Evolutionary conservation across 2,329 filamentous ascomycete species (phyloP).

Genomic region (Thielaviopsis euricoi): DNA sequence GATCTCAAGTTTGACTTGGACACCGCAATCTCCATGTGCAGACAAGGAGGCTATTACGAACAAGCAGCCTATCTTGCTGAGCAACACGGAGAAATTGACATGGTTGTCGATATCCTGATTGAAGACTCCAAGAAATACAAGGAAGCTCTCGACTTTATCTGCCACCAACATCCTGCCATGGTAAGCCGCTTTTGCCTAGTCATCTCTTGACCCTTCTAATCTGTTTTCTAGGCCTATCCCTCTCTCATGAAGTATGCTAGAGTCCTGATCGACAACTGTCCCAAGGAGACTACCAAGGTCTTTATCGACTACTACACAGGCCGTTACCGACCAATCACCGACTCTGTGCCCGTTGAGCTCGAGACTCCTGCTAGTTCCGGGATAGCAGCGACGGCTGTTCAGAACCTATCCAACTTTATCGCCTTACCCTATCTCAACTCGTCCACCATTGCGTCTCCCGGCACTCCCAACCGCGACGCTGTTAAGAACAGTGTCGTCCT

Average conservation of each 20-base stretch:
- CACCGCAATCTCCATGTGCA: constrained; percentile 92
- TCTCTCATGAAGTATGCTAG: constrained; percentile 92
- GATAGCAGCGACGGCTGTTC: constrained; percentile 59
- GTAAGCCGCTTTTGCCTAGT: constrained; percentile 29
- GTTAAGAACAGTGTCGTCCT: constrained; percentile 30
- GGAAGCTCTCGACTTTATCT: constrained; percentile 82
- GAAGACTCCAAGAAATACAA: constrained; percentile 85
- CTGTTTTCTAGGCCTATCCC: constrained; percentile 47
- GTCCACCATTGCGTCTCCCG: constrained; percentile 36
- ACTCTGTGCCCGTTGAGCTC: background rate
- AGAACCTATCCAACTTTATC: constrained; percentile 70
- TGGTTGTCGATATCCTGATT: constrained; percentile 90
- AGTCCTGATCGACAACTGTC: constrained; percentile 75
- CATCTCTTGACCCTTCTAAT: background rate
- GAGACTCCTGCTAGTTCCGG: constrained; percentile 18
- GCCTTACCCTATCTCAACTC: constrained; percentile 74
- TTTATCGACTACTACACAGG: constrained; percentile 95
- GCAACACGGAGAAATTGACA: constrained; percentile 81
- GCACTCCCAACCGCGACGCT: constrained; percentile 28
- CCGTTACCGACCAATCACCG: constrained; percentile 55
- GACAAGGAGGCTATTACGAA: constrained; percentile 91
- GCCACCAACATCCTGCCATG: constrained; percentile 62
- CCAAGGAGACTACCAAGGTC: constrained; percentile 63
- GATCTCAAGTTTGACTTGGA: constrained; percentile 94
- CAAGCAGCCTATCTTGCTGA: constrained; percentile 91